Evolutionary conservation across 208 protist genomes (phyloP), one percentile per base, ranked within the genome.

Genomic region (Crithidia mellificae): DNA sequence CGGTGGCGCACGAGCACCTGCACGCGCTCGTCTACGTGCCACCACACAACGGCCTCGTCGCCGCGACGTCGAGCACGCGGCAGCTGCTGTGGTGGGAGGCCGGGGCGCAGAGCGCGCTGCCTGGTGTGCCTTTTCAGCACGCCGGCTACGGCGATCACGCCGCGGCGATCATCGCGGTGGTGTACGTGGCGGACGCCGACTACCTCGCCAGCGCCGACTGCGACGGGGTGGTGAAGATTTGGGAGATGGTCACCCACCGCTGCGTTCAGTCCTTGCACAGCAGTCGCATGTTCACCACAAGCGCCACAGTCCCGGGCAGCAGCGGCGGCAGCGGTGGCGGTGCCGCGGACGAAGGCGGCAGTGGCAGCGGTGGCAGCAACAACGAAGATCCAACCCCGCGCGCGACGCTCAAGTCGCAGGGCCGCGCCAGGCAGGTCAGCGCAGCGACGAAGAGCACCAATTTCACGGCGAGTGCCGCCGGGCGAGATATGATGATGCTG

Each of bases 141-240:
- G 69, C 54, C 52, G 73, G 84, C 39, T 52, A 72, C 39, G 63
- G 62, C 19, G 72, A 80, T 29, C 79, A 83, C 71, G 19, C 29
- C 7, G 55, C 56, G 12, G 56, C 57, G 25, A 63, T 96, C 5
- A 75, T 95, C 39, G 76, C 82, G 25, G 58, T 97, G 14, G 50
- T 68, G 39, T 80, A 82, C 54, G 68, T 88, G 25, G 74, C 54
- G 12, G 78, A 84, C 50, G 52, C 82, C 6, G 82, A 88, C 15
- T 84, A 94, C 53, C 59, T 93, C 20, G 75, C 95, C 36, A 93
- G 84, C 12, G 78, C 75, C 19, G 92, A 97, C 63, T 68, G 54
- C 44, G 64, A 69, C 11, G 88, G 92, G 19, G 55, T 74, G 24
- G 75, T 96, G 29, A 91, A 90, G 50, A 78, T 96, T 41, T 97